phyloP scores from a whole-genome alignment of 2,329 filamentous ascomycete genomes.

The Trichophyton mentagrophytes region DNA sequence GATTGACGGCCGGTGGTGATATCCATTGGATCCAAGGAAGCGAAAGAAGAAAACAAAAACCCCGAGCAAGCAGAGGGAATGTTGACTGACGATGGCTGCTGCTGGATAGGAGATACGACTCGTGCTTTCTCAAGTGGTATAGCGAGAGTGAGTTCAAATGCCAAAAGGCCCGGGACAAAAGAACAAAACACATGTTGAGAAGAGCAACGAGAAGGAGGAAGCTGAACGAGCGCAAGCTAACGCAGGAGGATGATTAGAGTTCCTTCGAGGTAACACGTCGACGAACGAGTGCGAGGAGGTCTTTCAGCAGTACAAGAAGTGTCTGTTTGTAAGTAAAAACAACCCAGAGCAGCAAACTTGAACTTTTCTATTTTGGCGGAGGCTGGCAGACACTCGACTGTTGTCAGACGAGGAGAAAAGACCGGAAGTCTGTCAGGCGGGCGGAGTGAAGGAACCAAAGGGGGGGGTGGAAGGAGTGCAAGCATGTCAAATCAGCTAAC shows the following conservation, averaged over 20 bases:
- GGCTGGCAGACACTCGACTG: neutral
- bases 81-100: slow-evolving; percentile 7
- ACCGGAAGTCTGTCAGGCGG: neutral
- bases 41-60: too few relatives aligned
- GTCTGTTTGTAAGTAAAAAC: slow-evolving; percentile 54
- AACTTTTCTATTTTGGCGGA: neutral
- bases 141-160: slow-evolving; percentile 65
- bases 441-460: too few relatives aligned
- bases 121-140: slow-evolving; percentile 98
- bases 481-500: slow-evolving; percentile 1
- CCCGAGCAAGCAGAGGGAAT: too few relatives aligned
- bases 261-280: slow-evolving; percentile 69
- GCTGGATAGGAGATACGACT: slow-evolving; percentile 67
- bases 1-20: neutral
- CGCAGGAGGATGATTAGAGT: slow-evolving; percentile 48
- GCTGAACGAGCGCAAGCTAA: slow-evolving; percentile 7
- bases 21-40: neutral
- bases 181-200: neutral
- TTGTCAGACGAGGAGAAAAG: neutral
- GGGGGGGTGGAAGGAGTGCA: neutral
- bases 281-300: slow-evolving; percentile 75
- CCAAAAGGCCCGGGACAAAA: neutral
- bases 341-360: neutral
- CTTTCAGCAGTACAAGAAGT: slow-evolving; percentile 80
- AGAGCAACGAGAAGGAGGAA: neutral